Evolutionary conservation across 306 rosid genomes (phyloP).

Genomic region (Spatholobus suberectus): DNA sequence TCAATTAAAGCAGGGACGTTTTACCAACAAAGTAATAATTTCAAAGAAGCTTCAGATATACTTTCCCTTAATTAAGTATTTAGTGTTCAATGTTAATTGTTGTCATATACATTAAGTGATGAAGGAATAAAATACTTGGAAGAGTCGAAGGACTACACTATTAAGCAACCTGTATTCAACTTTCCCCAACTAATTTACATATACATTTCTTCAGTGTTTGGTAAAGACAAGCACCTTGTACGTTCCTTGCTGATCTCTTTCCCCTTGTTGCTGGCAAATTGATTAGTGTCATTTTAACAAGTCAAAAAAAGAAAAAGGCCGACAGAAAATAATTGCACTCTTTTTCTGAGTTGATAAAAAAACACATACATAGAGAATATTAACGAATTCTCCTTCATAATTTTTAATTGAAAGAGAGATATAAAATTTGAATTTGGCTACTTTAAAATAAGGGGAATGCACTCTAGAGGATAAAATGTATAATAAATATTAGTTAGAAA

Average conservation of each 20-base stretch:
- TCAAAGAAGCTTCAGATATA: background rate
- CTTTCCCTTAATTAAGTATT: background rate
- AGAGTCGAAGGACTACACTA: background rate
- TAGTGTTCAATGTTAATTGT: background rate
- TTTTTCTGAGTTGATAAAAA: background rate
- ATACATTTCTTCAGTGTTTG: constrained; percentile 35
- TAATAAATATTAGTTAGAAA: background rate
- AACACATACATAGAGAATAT: background rate
- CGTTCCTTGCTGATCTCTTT: background rate
- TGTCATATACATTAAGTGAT: background rate
- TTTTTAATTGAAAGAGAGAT: background rate
- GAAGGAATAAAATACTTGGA: background rate
- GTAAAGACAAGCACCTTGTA: constrained; percentile 36
- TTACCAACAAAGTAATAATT: background rate
- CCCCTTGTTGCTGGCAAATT: background rate
- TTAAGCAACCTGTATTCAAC: constrained; percentile 32
- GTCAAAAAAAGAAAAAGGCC: background rate
- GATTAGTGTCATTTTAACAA: background rate
- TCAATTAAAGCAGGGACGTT: background rate
- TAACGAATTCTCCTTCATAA: background rate
- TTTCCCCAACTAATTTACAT: constrained; percentile 14
- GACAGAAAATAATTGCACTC: background rate
- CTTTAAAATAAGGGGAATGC: too few species aligned
- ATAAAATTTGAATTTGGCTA: background rate
- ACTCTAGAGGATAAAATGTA: background rate